Percentiles rank a stretch among this genome's conserved stretches.
These are phyloP conservation scores for Helicostylum pulchrum DNA, from an alignment of 192 early-diverging fungal genomes.

Conservation along the genomic window DNA sequence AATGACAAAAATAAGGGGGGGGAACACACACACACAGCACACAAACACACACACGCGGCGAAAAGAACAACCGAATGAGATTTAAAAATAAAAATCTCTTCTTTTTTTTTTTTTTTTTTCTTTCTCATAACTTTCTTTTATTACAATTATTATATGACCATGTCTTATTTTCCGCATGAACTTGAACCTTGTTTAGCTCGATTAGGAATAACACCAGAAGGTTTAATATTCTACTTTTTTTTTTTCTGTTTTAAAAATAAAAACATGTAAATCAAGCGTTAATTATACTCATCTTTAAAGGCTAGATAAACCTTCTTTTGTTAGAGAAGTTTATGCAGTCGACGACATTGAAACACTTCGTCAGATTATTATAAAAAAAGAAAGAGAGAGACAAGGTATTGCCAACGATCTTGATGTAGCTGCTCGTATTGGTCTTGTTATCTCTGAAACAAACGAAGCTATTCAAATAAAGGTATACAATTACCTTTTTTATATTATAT, in stretches of 20 bases:
- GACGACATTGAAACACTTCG: slow-evolving; percentile 44
- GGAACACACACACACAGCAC: too few species aligned
- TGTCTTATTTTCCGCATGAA: slow-evolving; percentile 17
- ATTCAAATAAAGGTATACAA: slow-evolving; percentile 43
- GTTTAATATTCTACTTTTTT: slow-evolving; percentile 15
- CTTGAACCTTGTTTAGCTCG: slow-evolving; percentile 35
- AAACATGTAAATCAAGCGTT: not conserved
- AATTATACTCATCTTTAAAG: not conserved
- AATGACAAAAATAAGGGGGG: not conserved
- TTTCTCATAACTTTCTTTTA: slow-evolving; percentile 1
- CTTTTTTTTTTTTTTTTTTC: not conserved
- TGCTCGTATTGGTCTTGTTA: slow-evolving; percentile 56
- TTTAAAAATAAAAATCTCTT: not conserved
- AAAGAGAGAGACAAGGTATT: slow-evolving; percentile 51
- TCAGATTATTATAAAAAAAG: slow-evolving; percentile 54
- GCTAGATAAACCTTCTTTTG: slow-evolving; percentile 35
- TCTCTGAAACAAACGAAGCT: slow-evolving; percentile 52
- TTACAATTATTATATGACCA: slow-evolving; percentile 4
- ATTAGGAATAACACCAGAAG: slow-evolving; percentile 30
- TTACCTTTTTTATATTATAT: not conserved
- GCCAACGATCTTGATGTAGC: slow-evolving; percentile 54
- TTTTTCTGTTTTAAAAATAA: not conserved
- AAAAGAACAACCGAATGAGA: not conserved
- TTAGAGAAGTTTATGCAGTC: slow-evolving; percentile 42
- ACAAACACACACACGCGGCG: not conserved